These are phyloP conservation scores for Candida krabiensis DNA, from an alignment of 805 yeast species.

Conservation along the genomic window DNA sequence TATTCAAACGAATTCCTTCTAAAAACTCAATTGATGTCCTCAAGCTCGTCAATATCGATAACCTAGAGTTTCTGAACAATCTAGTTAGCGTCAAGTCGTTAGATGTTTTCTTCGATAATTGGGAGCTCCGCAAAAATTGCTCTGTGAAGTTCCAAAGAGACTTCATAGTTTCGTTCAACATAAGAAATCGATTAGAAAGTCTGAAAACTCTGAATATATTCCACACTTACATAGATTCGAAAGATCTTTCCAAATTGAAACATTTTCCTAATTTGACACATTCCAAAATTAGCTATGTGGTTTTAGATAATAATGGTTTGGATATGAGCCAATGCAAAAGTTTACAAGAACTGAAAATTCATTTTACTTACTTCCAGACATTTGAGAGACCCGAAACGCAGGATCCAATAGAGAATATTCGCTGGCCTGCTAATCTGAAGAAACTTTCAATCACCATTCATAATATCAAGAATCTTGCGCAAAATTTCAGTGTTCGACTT, in stretches of 20 bases:
- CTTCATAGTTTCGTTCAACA: constrained; percentile 24
- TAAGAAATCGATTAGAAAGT: constrained; percentile 16
- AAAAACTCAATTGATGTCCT: constrained; percentile 24
- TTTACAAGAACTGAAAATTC: constrained; percentile 31
- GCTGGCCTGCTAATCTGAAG: constrained; percentile 30
- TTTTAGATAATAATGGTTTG: constrained; percentile 29
- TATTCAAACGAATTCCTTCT: constrained; percentile 25
- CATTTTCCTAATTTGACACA: constrained; percentile 29
- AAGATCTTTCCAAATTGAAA: constrained; percentile 25
- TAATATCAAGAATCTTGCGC: constrained; percentile 28
- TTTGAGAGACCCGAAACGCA: constrained; percentile 12
- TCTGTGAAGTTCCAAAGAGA: constrained; percentile 24
- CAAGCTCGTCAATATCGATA: constrained; percentile 31
- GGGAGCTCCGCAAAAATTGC: constrained; percentile 31
- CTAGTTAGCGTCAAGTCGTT: constrained; percentile 23
- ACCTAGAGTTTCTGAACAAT: constrained; percentile 27
- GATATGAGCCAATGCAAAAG: constrained; percentile 27
- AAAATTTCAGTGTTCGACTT: constrained; percentile 29
- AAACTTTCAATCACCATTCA: constrained; percentile 31
- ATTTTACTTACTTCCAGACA: constrained; percentile 27
- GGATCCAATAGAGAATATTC: constrained; percentile 15
- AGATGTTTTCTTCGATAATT: constrained; percentile 32
- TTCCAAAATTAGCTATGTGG: constrained; percentile 31
- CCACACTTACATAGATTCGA: constrained; percentile 30
- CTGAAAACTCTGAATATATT: constrained; percentile 28